phyloP scores from a whole-genome alignment of 257 asterid genomes.

The Solanum arcanum region DNA sequence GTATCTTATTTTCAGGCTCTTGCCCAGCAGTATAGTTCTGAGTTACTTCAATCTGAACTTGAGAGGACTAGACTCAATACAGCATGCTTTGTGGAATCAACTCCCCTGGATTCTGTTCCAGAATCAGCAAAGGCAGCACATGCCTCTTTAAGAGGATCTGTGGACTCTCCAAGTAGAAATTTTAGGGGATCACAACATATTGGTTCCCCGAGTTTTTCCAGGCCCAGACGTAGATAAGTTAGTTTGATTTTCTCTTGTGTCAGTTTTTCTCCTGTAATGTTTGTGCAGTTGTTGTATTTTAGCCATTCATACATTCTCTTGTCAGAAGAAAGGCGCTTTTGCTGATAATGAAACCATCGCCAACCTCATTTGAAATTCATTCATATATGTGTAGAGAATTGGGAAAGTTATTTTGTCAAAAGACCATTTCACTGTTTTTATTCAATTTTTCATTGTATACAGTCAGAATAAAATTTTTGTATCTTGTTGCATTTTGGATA shows the following conservation, averaged over 20 bases:
- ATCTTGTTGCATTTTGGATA: not conserved
- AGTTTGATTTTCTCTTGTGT: not conserved
- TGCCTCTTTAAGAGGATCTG: slow-evolving; percentile 61
- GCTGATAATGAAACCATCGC: not conserved
- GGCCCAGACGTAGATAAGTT: slow-evolving; percentile 74
- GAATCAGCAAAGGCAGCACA: slow-evolving; percentile 93
- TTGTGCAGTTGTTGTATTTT: not conserved
- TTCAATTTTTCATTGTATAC: not conserved
- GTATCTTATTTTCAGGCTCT: slow-evolving; percentile 26
- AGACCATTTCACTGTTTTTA: not conserved
- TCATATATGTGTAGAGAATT: not conserved
- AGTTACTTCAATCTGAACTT: slow-evolving; percentile 80
- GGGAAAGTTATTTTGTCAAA: too few relatives aligned
- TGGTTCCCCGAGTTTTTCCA: slow-evolving; percentile 75
- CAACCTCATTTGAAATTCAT: not conserved
- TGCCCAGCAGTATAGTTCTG: slow-evolving; percentile 89
- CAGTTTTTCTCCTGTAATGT: not conserved
- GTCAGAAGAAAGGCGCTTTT: not conserved
- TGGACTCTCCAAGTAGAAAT: slow-evolving; percentile 45
- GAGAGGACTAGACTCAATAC: slow-evolving; percentile 91
- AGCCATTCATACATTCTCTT: not conserved
- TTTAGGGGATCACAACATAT: slow-evolving; percentile 42
- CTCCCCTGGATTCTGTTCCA: slow-evolving; percentile 67
- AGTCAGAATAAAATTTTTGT: not conserved
- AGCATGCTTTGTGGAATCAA: slow-evolving; percentile 86